Conservation (phyloP, 1,139 yeast species). For the Yamadazyma dendronema region DNA sequence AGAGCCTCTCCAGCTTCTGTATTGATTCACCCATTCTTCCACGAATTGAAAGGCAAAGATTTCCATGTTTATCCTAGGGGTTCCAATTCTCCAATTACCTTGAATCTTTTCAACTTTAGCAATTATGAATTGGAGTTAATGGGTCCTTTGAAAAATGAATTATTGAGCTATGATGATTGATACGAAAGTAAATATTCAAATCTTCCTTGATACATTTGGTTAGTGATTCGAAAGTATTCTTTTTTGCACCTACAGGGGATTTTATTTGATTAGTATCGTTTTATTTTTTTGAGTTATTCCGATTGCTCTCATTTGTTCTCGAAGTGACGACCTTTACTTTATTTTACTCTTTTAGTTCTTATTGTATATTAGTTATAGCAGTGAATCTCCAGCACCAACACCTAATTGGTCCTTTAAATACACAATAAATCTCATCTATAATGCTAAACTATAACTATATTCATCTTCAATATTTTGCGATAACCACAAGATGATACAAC, state of each 20-base stretch:
- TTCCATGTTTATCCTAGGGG: conserved; percentile 62
- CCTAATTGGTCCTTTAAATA: neutral
- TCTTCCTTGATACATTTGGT: too few species aligned
- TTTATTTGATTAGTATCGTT: too few species aligned
- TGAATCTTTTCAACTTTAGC: conserved; percentile 53
- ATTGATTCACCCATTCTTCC: conserved; percentile 69
- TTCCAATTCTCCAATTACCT: conserved; percentile 36
- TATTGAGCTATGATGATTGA: conserved; percentile 16
- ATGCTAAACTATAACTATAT: conserved; percentile 84
- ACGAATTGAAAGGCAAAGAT: conserved; percentile 58
- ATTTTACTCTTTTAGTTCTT: conserved; percentile 1
- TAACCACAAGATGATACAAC: conserved; percentile 87
- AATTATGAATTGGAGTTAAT: conserved; percentile 50
- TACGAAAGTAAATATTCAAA: too few species aligned
- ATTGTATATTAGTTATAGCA: conserved; percentile 3
- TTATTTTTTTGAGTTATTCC: neutral
- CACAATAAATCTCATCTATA: conserved; percentile 30
- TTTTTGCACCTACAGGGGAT: too few species aligned
- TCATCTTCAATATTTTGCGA: conserved; percentile 96
- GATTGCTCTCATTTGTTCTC: neutral
- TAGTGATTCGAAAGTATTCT: too few species aligned
- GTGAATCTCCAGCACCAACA: neutral
- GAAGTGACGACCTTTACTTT: too few species aligned
- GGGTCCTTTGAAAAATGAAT: conserved; percentile 42
- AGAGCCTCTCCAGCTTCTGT: conserved; percentile 68